Percentiles rank a stretch among this genome's conserved stretches.
phyloP scores from a whole-genome alignment of 495 filamentous ascomycete species.

The Talaromyces thailandensis region DNA sequence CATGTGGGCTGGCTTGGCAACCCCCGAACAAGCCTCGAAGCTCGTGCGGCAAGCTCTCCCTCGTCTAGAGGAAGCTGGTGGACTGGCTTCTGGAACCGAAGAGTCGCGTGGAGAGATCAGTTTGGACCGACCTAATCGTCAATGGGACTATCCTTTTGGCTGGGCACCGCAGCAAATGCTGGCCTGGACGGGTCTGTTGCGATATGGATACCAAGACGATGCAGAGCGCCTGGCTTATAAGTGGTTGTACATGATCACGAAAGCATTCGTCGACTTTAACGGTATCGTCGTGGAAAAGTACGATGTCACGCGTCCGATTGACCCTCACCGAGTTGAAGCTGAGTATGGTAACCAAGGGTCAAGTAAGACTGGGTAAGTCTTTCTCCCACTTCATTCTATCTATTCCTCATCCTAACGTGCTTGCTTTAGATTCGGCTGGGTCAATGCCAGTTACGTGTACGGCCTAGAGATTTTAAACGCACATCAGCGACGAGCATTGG shows the following conservation, averaged over 20 bases:
- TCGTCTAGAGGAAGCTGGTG: constrained; percentile 77
- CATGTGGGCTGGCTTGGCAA: constrained; percentile 84
- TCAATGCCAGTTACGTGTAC: constrained; percentile 92
- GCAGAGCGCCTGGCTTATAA: constrained; percentile 83
- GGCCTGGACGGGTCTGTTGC: constrained; percentile 83
- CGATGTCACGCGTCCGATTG: constrained; percentile 81
- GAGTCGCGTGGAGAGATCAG: constrained; percentile 72
- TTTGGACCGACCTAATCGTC: constrained; percentile 78
- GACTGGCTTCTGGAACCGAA: constrained; percentile 82
- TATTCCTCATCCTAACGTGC: constrained; percentile 18
- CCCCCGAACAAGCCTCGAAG: constrained; percentile 64
- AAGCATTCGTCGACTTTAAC: constrained; percentile 94
- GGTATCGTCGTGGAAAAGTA: constrained; percentile 98
- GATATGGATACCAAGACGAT: constrained; percentile 85
- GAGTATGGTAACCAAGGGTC: constrained; percentile 96
- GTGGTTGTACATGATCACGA: constrained; percentile 96
- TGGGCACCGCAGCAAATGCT: constrained; percentile 99
- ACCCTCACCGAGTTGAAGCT: constrained; percentile 86
- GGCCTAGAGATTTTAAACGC: constrained; percentile 76
- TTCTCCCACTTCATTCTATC: background rate
- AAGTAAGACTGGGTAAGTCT: constrained; percentile 84
- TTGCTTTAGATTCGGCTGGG: constrained; percentile 81
- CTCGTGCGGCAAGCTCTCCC: constrained; percentile 73
- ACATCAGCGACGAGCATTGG: constrained; percentile 78
- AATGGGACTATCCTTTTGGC: constrained; percentile 97